A percentile compares a stretch with the other conserved stretches of the same genome.
phyloP scores from a whole-genome alignment of 2,329 filamentous ascomycete species.

The Fusarium succisae region DNA sequence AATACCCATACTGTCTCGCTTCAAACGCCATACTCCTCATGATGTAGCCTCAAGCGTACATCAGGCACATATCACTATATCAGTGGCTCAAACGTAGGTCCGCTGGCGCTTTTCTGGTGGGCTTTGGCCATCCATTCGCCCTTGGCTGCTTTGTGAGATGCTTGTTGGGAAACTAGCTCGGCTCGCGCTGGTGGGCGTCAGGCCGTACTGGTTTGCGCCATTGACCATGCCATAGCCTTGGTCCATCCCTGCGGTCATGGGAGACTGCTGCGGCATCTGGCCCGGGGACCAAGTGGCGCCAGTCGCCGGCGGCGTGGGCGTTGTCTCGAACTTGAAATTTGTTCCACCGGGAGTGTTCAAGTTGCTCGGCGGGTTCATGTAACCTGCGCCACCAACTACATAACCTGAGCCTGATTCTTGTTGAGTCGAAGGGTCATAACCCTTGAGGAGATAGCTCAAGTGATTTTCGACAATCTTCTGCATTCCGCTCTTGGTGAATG shows the following conservation, averaged over 20 bases:
- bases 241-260: conserved; percentile 53
- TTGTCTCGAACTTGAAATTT: conserved; percentile 62
- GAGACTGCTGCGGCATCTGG: conserved; percentile 61
- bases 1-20: conserved; percentile 23
- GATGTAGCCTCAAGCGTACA: conserved; percentile 26
- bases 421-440: conserved; percentile 57
- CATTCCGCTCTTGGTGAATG: conserved; percentile 90
- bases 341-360: conserved; percentile 36
- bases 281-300: conserved; percentile 62
- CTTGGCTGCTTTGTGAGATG: conserved; percentile 39
- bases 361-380: conserved; percentile 47
- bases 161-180: conserved; percentile 41
- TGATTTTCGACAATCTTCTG: conserved; percentile 89
- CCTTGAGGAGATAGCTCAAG: conserved; percentile 82
- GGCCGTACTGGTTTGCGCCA: conserved; percentile 52
- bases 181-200: conserved; percentile 46
- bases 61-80: conserved; percentile 14
- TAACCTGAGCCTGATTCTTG: conserved; percentile 50
- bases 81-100: conserved; percentile 36
- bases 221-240: conserved; percentile 58
- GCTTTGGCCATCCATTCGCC: conserved; percentile 53
- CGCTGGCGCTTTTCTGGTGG: conserved; percentile 64
- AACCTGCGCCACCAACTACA: conserved; percentile 47
- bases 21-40: conserved; percentile 41
- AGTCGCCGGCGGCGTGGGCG: conserved; percentile 62